phyloP scores from a whole-genome alignment of 345 rosid genomes.

The Fremontodendron californicum region DNA sequence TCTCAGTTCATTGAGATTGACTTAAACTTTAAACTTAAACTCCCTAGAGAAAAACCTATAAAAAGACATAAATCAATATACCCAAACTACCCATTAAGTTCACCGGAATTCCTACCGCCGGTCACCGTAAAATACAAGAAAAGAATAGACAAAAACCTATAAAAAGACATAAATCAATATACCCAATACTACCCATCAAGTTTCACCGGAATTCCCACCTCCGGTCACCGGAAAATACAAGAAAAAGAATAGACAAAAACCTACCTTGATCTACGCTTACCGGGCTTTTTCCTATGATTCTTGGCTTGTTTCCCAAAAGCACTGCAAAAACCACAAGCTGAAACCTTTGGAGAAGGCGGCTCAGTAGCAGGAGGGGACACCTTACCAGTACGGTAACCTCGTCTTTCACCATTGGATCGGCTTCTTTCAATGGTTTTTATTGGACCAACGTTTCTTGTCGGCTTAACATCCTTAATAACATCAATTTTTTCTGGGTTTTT shows the following conservation, averaged over 20 bases:
- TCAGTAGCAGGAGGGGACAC: constrained; percentile 78
- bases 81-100: too few species aligned
- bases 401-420: constrained; percentile 72
- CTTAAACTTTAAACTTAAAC: neutral
- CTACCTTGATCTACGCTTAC: constrained; percentile 58
- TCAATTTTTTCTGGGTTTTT: constrained; percentile 24
- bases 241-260: neutral
- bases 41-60: too few species aligned
- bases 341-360: constrained; percentile 85
- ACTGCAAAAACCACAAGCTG: constrained; percentile 77
- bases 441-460: constrained; percentile 28
- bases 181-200: too few species aligned
- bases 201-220: too few species aligned
- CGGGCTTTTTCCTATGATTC: constrained; percentile 43
- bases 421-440: constrained; percentile 51
- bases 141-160: too few species aligned
- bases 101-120: too few species aligned
- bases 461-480: constrained; percentile 33
- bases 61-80: too few species aligned
- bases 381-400: constrained; percentile 66
- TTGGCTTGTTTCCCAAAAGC: constrained; percentile 53
- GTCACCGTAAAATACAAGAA: neutral
- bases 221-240: too few species aligned
- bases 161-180: too few species aligned
- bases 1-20: constrained; percentile 29